phyloP scores from a whole-genome alignment of 768 basidiomycete genomes.

The Saitozyma sp. region DNA sequence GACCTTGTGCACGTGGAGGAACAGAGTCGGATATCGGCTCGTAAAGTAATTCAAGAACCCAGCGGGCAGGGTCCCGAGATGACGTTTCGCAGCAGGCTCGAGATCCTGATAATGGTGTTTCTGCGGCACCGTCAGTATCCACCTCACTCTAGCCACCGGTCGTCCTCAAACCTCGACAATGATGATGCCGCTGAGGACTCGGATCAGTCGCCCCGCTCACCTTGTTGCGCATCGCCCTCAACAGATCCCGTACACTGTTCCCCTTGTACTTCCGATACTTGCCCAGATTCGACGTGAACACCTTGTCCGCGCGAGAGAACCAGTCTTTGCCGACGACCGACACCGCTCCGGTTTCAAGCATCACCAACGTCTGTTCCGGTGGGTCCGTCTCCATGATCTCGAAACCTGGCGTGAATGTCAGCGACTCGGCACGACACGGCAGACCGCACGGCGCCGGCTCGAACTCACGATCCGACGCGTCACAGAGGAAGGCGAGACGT shows the following conservation, averaged over 20 bases:
- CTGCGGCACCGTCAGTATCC: slow-evolving; percentile 46
- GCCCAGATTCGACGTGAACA: slow-evolving; percentile 89
- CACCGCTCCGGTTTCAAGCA: slow-evolving; percentile 69
- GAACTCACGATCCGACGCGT: slow-evolving; percentile 77
- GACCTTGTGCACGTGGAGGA: slow-evolving; percentile 88
- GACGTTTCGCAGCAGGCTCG: slow-evolving; percentile 83
- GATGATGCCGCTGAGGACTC: background rate
- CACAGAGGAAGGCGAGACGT: slow-evolving; percentile 89
- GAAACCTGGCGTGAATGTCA: slow-evolving; percentile 56
- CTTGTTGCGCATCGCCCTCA: slow-evolving; percentile 93
- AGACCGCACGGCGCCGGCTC: background rate
- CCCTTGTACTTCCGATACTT: slow-evolving; percentile 98
- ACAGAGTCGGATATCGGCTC: slow-evolving; percentile 80
- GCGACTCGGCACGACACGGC: background rate
- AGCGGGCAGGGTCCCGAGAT: slow-evolving; percentile 85
- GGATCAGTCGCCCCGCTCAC: slow-evolving; percentile 55
- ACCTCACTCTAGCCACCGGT: no score
- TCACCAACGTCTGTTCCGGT: slow-evolving; percentile 69
- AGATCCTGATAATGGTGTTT: slow-evolving; percentile 98
- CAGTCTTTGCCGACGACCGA: slow-evolving; percentile 79
- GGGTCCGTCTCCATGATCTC: slow-evolving; percentile 97
- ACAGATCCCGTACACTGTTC: slow-evolving; percentile 80
- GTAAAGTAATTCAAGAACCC: slow-evolving; percentile 94
- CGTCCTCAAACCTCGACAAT: background rate
- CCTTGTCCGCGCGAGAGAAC: slow-evolving; percentile 78